Evolutionary conservation across 257 asterid species (phyloP).

Genomic region (Paulownia fortunei): DNA sequence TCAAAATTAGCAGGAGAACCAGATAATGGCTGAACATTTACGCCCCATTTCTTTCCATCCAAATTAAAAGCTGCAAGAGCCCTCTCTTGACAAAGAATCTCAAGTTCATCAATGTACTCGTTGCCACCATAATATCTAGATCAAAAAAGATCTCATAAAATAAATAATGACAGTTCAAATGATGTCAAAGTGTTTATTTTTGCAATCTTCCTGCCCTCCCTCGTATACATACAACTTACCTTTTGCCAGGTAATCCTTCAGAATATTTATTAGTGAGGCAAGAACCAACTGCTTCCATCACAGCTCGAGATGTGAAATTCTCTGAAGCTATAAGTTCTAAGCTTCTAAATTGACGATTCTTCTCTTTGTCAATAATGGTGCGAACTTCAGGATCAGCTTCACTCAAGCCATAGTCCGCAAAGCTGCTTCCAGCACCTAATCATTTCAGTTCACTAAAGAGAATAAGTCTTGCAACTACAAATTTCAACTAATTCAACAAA

Average conservation of each 20-base stretch:
- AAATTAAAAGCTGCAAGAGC: conserved; percentile 89
- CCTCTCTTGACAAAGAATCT: conserved; percentile 89
- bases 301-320: conserved; percentile 96
- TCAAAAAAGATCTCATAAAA: not conserved
- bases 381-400: conserved; percentile 84
- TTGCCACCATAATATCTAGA: conserved; percentile 93
- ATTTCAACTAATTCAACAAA: not conserved
- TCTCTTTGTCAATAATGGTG: conserved; percentile 75
- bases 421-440: conserved; percentile 64
- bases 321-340: conserved; percentile 95
- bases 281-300: conserved; percentile 99
- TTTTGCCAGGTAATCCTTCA: conserved; percentile 95
- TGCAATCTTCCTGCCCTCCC: not conserved
- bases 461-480: conserved; percentile 1
- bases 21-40: conserved; percentile 91
- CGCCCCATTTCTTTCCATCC: conserved; percentile 86
- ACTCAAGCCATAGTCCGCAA: conserved; percentile 61
- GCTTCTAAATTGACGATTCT: conserved; percentile 89
- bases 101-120: conserved; percentile 86
- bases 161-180: not conserved
- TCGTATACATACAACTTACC: conserved; percentile 45
- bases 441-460: not conserved
- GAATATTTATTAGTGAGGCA: conserved; percentile 96
- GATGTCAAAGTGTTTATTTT: conserved; percentile 5
- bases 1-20: conserved; percentile 99